These are phyloP conservation scores for Acaromyces ingoldii DNA, from an alignment of 1,284 basidiomycete species.

Conservation along the genomic window DNA sequence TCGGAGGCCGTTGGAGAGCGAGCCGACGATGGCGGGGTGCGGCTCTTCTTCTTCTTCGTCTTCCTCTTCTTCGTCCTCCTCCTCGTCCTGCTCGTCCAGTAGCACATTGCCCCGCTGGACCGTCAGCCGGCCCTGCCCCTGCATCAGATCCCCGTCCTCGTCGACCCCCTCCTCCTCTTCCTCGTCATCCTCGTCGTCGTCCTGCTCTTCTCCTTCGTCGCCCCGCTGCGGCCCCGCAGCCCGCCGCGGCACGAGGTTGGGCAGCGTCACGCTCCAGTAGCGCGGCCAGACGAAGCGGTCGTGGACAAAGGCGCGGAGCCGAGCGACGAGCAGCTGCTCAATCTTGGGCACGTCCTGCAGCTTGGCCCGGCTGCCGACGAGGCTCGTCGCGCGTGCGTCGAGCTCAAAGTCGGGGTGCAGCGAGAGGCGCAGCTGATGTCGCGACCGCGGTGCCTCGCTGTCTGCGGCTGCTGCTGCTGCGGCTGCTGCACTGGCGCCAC, in stretches of 20 bases:
- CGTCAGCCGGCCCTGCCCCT: too few species aligned
- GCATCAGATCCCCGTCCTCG: too few species aligned
- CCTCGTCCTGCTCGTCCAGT: too few species aligned
- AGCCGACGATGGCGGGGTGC: too few species aligned
- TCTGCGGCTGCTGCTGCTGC: constrained; percentile 10
- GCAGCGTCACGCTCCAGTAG: constrained; percentile 54
- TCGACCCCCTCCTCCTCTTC: too few species aligned
- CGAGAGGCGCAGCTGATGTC: constrained; percentile 55
- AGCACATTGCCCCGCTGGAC: too few species aligned
- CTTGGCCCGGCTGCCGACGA: constrained; percentile 59
- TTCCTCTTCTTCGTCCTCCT: too few species aligned
- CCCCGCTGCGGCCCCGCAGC: background rate
- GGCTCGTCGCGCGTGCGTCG: constrained; percentile 56
- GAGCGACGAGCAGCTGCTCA: constrained; percentile 58
- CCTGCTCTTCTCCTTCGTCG: background rate
- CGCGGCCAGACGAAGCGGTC: constrained; percentile 57
- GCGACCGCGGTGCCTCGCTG: constrained; percentile 29
- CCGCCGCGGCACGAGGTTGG: constrained; percentile 38
- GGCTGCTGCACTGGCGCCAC: too few species aligned
- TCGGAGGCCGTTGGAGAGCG: too few species aligned
- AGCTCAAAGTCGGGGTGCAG: constrained; percentile 60
- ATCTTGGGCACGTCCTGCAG: constrained; percentile 61
- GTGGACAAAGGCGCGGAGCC: constrained; percentile 56
- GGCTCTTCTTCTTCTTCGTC: too few species aligned
- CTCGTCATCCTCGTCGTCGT: too few species aligned